A percentile compares a stretch with the other conserved stretches of the same genome.
phyloP scores from a whole-genome alignment of 176 grass and related monocot genomes.

The Secale cereale region DNA sequence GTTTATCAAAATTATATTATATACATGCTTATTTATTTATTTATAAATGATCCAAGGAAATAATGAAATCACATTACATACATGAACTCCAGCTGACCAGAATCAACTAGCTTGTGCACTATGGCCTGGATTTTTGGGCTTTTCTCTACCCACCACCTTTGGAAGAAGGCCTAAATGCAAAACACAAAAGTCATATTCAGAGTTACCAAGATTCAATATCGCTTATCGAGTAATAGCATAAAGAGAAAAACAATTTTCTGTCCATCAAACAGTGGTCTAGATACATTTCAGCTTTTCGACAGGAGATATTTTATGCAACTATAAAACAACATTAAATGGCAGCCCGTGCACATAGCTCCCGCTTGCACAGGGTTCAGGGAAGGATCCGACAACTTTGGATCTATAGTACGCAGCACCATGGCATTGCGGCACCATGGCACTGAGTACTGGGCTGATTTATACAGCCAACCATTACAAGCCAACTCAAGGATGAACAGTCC shows the following conservation, averaged over 20 bases:
- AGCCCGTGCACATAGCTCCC: too few species aligned
- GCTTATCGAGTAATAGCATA: slow-evolving; percentile 13
- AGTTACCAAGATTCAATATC: not conserved
- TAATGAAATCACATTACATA: slow-evolving; percentile 31
- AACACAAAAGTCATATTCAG: slow-evolving; percentile 2
- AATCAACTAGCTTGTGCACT: slow-evolving; percentile 61
- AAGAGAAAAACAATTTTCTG: not conserved
- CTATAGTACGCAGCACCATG: too few species aligned
- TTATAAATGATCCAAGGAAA: slow-evolving; percentile 3
- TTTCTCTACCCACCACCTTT: slow-evolving; percentile 95
- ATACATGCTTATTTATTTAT: not conserved
- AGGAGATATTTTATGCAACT: too few species aligned
- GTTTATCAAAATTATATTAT: not conserved
- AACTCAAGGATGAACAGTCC: not conserved
- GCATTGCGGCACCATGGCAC: too few species aligned
- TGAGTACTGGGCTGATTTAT: not conserved
- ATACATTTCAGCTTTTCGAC: not conserved
- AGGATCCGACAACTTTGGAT: too few species aligned
- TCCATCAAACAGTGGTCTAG: not conserved
- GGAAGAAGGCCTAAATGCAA: slow-evolving; percentile 80
- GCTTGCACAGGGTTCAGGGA: too few species aligned
- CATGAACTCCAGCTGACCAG: slow-evolving; percentile 90
- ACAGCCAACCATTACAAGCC: not conserved
- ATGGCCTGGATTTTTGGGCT: slow-evolving; percentile 52
- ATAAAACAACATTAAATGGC: too few species aligned